Evolutionary conservation across 2,329 filamentous ascomycete genomes (phyloP), one percentile per base, ranked within the genome.

Genomic region (Seiridium cupressi): DNA sequence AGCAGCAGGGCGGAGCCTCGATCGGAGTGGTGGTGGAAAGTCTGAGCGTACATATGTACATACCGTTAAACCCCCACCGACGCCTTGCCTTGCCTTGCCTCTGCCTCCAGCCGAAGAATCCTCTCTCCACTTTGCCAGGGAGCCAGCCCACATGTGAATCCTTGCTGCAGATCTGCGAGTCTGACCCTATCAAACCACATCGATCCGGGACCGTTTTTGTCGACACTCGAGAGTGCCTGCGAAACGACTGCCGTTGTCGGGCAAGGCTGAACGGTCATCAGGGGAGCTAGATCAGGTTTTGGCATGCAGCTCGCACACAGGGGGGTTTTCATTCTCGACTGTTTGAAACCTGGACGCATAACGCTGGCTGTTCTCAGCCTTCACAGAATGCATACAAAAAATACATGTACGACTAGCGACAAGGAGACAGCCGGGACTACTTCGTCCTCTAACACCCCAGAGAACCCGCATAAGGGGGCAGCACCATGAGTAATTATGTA

Each of bases 141-240:
- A 26, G 18, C 18, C 31, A 49, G 46, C 49, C 35, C 32, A 13
- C 32, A 13, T 11, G 44, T 36, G 18, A 44, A 44, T 38, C 51
- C 51, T 44, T 55, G 51, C 31, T 35, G 40, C 38, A 55, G 51
- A 55, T 55, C 51, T 38, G 44, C 51, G 51, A 35, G n/a, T 32
- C 36, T 55, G 51, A 35, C 38, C 38, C 51, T 55, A 55, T 44
- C 51, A 34, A 42, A 5, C 3, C 31, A 18, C 36, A 44, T 31
- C 38, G 40, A 11, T 11, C n/a, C 31, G 9, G 10, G 35, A 13
- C 13, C 7, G 38, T 11, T 40, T 6, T 51, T 36, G 35, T 53
- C 38, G 49, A 36, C 31, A 38, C 26, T 48, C 18, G 6, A 8
- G 7, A 48, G 8, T n/a, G 2, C 11, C 8, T 18, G n/a, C 46